phyloP scores from a whole-genome alignment of 768 basidiomycete species.

The Auricularia cornea region DNA sequence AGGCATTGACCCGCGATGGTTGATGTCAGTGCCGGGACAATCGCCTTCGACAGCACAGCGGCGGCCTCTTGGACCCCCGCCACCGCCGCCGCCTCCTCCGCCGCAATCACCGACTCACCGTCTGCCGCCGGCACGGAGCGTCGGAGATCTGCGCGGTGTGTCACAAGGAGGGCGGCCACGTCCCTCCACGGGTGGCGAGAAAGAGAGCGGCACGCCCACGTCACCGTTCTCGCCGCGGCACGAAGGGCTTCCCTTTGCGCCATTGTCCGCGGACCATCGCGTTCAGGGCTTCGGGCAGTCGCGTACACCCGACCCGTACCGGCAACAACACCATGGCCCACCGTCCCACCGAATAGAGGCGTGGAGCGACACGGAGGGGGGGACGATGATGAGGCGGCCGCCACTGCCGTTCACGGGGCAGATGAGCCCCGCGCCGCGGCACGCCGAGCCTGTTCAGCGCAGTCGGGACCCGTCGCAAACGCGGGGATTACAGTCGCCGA shows the following conservation, averaged over 20 bases:
- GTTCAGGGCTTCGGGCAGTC: not conserved
- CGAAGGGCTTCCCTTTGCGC: not conserved
- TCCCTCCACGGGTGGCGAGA: not conserved
- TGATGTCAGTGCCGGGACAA: not conserved
- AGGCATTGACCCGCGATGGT: not conserved
- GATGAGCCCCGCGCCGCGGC: not conserved
- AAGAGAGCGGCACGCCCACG: not conserved
- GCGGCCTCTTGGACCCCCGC: not conserved
- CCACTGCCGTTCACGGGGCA: not conserved
- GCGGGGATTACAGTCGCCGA: not conserved
- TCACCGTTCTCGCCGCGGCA: not conserved
- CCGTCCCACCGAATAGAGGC: not conserved
- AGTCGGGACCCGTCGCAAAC: not conserved
- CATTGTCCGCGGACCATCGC: not conserved
- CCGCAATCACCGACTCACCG: not conserved
- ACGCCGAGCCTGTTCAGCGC: not conserved
- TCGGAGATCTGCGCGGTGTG: not conserved
- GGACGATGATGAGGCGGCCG: not conserved
- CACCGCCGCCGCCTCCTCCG: not conserved
- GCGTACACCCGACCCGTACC: not conserved
- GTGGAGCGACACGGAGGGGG: not conserved
- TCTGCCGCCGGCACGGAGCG: not conserved
- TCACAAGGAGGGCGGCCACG: not conserved
- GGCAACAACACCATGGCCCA: not conserved
- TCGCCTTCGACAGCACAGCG: not conserved